Evolutionary conservation across 1,284 basidiomycete genomes (phyloP).

Genomic region (Papiliotrema terrestris): DNA sequence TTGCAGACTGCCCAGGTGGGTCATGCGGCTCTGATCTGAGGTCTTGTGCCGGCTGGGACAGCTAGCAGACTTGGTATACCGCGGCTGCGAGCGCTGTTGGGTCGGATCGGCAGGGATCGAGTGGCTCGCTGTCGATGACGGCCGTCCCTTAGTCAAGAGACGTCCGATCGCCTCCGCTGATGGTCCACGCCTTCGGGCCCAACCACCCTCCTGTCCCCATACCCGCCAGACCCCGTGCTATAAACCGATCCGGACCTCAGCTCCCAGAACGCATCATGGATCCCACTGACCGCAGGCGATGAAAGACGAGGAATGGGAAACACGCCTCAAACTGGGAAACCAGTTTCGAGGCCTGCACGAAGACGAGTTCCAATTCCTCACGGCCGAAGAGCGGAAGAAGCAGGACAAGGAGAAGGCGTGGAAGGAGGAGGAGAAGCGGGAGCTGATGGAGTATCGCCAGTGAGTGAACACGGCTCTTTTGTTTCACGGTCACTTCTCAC

Average conservation of each 20-base stretch:
- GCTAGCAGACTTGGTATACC: no score
- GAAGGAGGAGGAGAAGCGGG: conserved; percentile 67
- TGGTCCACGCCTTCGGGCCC: no score
- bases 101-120: no score
- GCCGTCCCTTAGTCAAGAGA: no score
- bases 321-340: conserved; percentile 85
- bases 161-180: no score
- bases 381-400: conserved; percentile 71
- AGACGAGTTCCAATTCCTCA: conserved; percentile 84
- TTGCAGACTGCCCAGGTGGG: conserved; percentile 65
- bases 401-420: conserved; percentile 64
- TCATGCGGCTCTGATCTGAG: no score
- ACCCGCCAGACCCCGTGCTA: no score
- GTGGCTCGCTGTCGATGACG: no score
- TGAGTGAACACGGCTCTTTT: conserved; percentile 44
- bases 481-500: background rate
- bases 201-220: no score
- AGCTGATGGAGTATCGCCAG: conserved; percentile 67
- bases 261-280: background rate
- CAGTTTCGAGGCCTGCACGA: conserved; percentile 87
- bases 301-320: conserved; percentile 92
- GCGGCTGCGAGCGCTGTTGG: no score
- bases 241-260: no score
- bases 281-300: conserved; percentile 56
- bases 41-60: no score